Base-by-base conservation (phyloP, 2,329 filamentous ascomycete species). In the Drechslerella stenobrocha region DNA sequence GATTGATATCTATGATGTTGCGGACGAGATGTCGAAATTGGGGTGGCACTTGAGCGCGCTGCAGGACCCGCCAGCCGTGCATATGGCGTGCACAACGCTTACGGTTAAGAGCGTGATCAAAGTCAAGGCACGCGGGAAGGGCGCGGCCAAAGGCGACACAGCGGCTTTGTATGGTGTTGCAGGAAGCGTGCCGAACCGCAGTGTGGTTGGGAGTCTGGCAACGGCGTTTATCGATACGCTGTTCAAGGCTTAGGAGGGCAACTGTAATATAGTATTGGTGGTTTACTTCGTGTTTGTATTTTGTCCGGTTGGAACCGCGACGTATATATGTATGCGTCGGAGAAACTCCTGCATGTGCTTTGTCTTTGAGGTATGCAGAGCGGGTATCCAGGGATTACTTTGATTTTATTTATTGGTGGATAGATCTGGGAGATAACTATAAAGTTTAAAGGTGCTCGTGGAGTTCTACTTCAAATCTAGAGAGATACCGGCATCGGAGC, bases 31-130 rank as follows among this genome's bases (percentile, higher is more conserved):
- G 87, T 84, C 83, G 9, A 79, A 79, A 0, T 87, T 86, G 74
- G 92, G 93, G 2, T 98, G 93, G 93, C 93, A 98, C 78, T 81
- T 98, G 65, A 98, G 97, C 75, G 89, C 91, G 1, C 81, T 98
- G 70, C 93, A 98, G 78, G 87, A 84, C 73, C 93, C 93, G 1
- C 86, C 93, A 0, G 93, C 90, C 18, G 90, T 98, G 57, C 93
- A 98, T 76, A 84, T 97, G 35, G 93, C 93, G 9, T 90, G 97
- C 35, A 98, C 93, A 0, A 77, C 95, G 72, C 92, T 92, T 13
- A 88, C 95, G 47, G 85, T 86, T 20, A 86, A 86, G 73, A 89
- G 87, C 1, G 88, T 85, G 3, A 77, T 87, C 24, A 83, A 87
- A 75, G 86, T 84, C 1, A 85, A 89, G 77, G 86, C 87, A 8